Percentiles rank a stretch among this genome's conserved stretches.
Evolutionary conservation across 1,284 basidiomycete species (phyloP).

Genomic region (Afroboletus lepidellus): DNA sequence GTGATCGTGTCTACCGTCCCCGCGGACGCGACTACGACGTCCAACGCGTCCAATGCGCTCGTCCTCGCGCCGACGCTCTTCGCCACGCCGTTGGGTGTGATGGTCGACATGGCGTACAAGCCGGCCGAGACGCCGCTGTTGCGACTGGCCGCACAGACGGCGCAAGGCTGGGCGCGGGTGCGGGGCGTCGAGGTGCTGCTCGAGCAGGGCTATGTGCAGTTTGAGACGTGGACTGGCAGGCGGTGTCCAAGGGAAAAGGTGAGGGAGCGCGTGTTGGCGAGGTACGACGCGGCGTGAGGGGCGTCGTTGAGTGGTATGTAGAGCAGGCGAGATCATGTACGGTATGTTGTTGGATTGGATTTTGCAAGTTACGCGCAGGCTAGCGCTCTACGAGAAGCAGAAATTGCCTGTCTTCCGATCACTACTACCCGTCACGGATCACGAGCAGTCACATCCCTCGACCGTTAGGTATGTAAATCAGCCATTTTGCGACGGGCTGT

Average conservation of each 20-base stretch:
- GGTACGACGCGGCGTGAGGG: conserved; percentile 34
- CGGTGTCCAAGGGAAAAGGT: conserved; percentile 50
- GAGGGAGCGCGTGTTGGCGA: conserved; percentile 47
- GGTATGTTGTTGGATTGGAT: too few relatives aligned
- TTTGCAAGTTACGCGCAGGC: too few relatives aligned
- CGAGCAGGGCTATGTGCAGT: conserved; percentile 86
- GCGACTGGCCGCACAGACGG: conserved; percentile 47
- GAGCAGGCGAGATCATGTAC: too few relatives aligned
- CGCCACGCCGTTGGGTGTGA: conserved; percentile 51
- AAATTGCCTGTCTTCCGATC: too few relatives aligned
- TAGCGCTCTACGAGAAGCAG: too few relatives aligned
- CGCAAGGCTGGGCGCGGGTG: conserved; percentile 68
- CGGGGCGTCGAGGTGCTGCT: conserved; percentile 82
- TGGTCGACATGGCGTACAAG: conserved; percentile 92
- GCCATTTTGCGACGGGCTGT: too few relatives aligned
- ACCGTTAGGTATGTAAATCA: too few relatives aligned
- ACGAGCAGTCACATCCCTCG: too few relatives aligned
- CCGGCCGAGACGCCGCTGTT: conserved; percentile 75
- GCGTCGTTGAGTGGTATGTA: background rate
- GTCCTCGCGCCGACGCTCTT: conserved; percentile 59
- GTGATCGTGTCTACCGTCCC: background rate
- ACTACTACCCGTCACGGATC: too few relatives aligned
- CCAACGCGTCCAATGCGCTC: background rate
- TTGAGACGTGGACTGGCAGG: conserved; percentile 78
- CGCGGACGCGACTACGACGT: background rate